Evolutionary conservation across 495 filamentous ascomycete species (phyloP).

Genomic region (Diplogelasinospora grovesii): DNA sequence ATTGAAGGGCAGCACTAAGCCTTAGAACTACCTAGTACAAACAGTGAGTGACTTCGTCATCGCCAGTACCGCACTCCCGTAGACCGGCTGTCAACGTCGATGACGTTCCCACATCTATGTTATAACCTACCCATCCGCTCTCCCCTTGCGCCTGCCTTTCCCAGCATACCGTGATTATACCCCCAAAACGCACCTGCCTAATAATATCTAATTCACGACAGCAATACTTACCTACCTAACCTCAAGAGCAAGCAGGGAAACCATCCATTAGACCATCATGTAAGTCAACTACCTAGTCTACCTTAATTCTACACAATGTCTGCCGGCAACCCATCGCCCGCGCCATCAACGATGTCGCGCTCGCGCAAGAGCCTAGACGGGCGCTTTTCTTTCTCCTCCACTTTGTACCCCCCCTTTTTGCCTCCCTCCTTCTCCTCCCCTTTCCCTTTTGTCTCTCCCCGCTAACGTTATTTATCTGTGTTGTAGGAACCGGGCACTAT

Average conservation of each 20-base stretch:
- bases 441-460: background rate
- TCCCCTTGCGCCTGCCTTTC: too few species aligned
- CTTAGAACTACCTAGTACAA: too few species aligned
- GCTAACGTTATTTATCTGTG: slow-evolving; percentile 6
- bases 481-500: slow-evolving; percentile 57
- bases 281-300: slow-evolving; percentile 1
- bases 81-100: too few species aligned
- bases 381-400: slow-evolving; percentile 16
- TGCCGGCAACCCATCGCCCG: background rate
- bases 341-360: slow-evolving; percentile 21
- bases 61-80: too few species aligned
- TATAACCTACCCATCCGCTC: too few species aligned
- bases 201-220: slow-evolving; percentile 2
- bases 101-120: too few species aligned
- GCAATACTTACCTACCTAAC: background rate
- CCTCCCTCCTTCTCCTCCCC: background rate
- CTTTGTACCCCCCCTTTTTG: background rate
- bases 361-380: slow-evolving; percentile 16
- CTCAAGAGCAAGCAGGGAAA: background rate
- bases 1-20: too few species aligned
- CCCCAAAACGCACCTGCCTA: too few species aligned
- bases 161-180: too few species aligned
- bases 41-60: too few species aligned
- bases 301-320: too few species aligned
- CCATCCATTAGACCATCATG: slow-evolving; percentile 1